Base-by-base conservation (phyloP, 192 early-diverging fungal species). In the Chytriomyces sp. region DNA sequence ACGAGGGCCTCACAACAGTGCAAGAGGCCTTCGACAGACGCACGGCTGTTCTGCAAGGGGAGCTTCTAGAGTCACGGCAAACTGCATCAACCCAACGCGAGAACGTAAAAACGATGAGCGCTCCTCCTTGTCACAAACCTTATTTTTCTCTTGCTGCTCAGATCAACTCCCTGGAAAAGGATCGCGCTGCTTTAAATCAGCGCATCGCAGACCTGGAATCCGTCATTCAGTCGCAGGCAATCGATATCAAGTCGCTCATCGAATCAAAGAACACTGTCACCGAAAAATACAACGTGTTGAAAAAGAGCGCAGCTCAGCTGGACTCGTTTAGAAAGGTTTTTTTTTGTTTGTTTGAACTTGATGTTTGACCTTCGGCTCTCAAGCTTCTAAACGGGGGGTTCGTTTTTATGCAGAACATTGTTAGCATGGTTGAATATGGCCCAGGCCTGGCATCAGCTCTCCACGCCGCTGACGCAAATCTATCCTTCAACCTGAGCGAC, bases 241-340 rank as follows among this genome's bases (percentile, higher is more conserved):
- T 35, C 6, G 84, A 85, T 45, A 79, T 83, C 50, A 47, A 77
- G 64, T 66, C 71, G 7, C 50, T 82, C 5, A 35, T 63, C 5
- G 61, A 68, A 35, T 65, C 84, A 18, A 63, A 76, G 70, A 69
- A 53, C 43, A 48, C 65, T 28, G 44, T 85, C 2, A 48, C 70
- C 20, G 84, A 80, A 26, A 57, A 79, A 59, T 85, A 83, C 72
- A 62, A 72, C n/a, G 53, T 73, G 18, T 64, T 85, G 4, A 82
- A 79, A 77, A 82, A 82, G 67, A 76, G 50, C 61, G 81, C 77
- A 7, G 26, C 72, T 44, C 81, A 85, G 66, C 75, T 85, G 46
- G 84, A 85, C 24, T 74, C 84, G 0, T 85, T 85, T 50, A 53
- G 84, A 7, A 83, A 83, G 81, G 83, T 84, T 59, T 7, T 35